Base-by-base conservation (phyloP, 2,329 filamentous ascomycete species). In the Tolypocladium tropicale region DNA sequence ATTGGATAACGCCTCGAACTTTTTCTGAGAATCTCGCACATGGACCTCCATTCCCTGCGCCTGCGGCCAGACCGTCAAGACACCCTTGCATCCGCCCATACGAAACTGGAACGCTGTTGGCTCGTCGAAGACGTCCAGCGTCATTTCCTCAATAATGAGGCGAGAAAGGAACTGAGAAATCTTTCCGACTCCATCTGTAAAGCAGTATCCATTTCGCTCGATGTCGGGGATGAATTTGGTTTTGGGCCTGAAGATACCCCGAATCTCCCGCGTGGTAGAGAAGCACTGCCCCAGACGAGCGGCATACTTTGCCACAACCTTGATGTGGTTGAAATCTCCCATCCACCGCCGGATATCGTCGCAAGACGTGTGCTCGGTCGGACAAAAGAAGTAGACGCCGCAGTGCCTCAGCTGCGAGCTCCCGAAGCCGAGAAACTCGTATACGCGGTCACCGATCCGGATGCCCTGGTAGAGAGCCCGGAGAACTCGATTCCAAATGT, bases 341-440 rank as follows among this genome's bases (percentile, higher is more conserved):
- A 97, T 95, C 83, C 88, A 92, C 34, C 77, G 70, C 5, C 93
- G 86, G 56, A 99, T 96, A 53, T 86, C 78, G 21, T 87, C 80
- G 54, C 90, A 90, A 1, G 83, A 86, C 9, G 89, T 67, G 55
- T 82, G 76, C 0, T 81, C 74, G 0, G 83, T 84, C 0, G 88
- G 81, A 5, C 89, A 87, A 68, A 97, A 97, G 71, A 99, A 96
- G 66, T 94, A 97, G 0, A 90, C 92, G 0, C 92, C 89, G 62
- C 93, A 85, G 66, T 97, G 92, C 53, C 93, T 83, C 58, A 99
- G 89, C 64, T 99, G 94, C 0, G 94, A 96, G 69, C 94, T 97
- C 0, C 94, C 93, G 72, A 92, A 96, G 0, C 93, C 94, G 30
- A 99, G 81, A 61, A 97, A 97, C 62, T 93, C 82, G 69, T 91